Evolutionary conservation across 257 asterid species (phyloP).

Genomic region (Nicotiana attenuata): DNA sequence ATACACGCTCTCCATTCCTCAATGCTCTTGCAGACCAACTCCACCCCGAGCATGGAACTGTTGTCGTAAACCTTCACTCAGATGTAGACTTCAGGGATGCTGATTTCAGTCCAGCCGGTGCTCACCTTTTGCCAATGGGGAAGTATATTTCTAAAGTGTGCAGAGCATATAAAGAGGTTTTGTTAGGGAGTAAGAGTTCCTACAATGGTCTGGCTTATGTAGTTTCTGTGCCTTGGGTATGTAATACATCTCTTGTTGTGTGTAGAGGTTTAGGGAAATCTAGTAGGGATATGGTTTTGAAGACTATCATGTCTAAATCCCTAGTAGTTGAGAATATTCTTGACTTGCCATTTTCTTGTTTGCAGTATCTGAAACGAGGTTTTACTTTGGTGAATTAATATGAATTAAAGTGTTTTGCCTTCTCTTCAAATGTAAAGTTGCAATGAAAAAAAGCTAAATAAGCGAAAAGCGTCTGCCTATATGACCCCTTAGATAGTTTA

Average conservation of each 20-base stretch:
- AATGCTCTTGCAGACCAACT: constrained; percentile 48
- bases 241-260: constrained; percentile 67
- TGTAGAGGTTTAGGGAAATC: constrained; percentile 45
- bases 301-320: constrained; percentile 35
- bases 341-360: constrained; percentile 64
- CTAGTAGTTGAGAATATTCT: constrained; percentile 49
- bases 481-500: too few species aligned
- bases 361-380: constrained; percentile 56
- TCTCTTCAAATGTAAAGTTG: background rate
- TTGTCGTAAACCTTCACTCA: constrained; percentile 73
- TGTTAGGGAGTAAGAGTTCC: constrained; percentile 31
- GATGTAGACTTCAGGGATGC: constrained; percentile 34
- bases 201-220: constrained; percentile 45
- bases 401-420: background rate
- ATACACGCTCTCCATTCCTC: constrained; percentile 54
- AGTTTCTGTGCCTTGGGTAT: constrained; percentile 76
- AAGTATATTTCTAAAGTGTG: constrained; percentile 44
- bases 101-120: constrained; percentile 15
- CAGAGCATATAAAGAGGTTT: constrained; percentile 42
- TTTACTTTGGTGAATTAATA: constrained; percentile 38
- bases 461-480: too few species aligned
- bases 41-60: constrained; percentile 76
- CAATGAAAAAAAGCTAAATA: too few species aligned
- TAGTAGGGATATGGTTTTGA: constrained; percentile 31
- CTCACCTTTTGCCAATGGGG: constrained; percentile 37